Evolutionary conservation across 225 moss, liverwort and hornwort genomes (phyloP).

Genomic region (Bryum argenteum): DNA sequence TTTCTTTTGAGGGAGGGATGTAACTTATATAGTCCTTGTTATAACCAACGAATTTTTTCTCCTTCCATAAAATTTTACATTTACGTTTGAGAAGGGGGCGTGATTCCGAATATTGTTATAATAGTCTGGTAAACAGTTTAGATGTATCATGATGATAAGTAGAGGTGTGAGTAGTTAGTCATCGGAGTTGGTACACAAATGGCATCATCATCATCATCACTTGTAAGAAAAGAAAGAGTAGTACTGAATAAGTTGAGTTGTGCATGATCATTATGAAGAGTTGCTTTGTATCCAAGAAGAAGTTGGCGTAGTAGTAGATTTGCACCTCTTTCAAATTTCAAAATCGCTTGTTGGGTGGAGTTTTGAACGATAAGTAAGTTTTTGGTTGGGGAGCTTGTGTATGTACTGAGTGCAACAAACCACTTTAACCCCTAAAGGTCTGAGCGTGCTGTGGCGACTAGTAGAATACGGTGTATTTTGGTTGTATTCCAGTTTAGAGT

Average conservation of each 20-base stretch:
- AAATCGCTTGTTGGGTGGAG: background rate
- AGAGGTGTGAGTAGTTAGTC: background rate
- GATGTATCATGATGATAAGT: conserved; percentile 11
- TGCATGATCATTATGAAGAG: conserved; percentile 26
- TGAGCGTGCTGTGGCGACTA: too few species aligned
- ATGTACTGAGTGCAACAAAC: too few species aligned
- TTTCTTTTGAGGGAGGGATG: too few species aligned
- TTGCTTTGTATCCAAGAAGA: background rate
- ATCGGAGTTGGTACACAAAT: background rate
- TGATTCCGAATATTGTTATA: background rate
- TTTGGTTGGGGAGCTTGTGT: background rate
- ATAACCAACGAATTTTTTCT: too few species aligned
- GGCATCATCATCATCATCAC: background rate
- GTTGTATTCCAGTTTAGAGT: too few species aligned
- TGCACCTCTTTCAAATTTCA: background rate
- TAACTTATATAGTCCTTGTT: too few species aligned
- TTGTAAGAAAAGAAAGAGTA: background rate
- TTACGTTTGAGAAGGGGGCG: too few species aligned
- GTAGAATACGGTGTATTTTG: too few species aligned
- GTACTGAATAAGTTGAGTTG: background rate
- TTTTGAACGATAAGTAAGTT: background rate
- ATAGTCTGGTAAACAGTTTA: background rate
- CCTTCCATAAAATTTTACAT: too few species aligned
- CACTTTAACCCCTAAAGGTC: too few species aligned
- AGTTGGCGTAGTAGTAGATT: background rate